Evolutionary conservation across 2,329 filamentous ascomycete genomes (phyloP).

Genomic region (Aspergillus sp.): DNA sequence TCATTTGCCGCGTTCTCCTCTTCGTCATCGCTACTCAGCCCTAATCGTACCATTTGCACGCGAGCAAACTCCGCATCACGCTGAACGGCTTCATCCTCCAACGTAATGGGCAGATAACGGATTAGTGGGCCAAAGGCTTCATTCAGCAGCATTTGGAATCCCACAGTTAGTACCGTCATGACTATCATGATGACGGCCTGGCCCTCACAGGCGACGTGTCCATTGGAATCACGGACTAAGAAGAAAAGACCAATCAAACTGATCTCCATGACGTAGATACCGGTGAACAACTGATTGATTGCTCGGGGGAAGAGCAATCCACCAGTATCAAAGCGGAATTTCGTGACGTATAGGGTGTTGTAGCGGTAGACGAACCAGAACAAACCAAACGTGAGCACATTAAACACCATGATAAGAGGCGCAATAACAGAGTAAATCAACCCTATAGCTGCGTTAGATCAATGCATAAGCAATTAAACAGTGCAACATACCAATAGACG

Average conservation of each 20-base stretch:
- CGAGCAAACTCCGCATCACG: slow-evolving; percentile 86
- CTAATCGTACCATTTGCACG: slow-evolving; percentile 70
- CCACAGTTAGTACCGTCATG: slow-evolving; percentile 64
- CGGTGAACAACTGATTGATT: slow-evolving; percentile 93
- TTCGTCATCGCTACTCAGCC: slow-evolving; percentile 51
- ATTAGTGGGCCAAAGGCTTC: slow-evolving; percentile 80
- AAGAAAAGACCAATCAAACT: slow-evolving; percentile 90
- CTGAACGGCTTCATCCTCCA: slow-evolving; percentile 92
- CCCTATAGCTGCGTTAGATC: slow-evolving; percentile 35
- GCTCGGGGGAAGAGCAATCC: slow-evolving; percentile 88
- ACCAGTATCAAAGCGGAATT: slow-evolving; percentile 86
- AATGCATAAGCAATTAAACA: neutral
- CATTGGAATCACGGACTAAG: slow-evolving; percentile 61
- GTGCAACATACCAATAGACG: slow-evolving; percentile 69
- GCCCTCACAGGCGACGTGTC: slow-evolving; percentile 60
- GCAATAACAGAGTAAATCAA: slow-evolving; percentile 86
- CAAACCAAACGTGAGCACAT: slow-evolving; percentile 84
- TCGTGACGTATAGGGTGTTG: slow-evolving; percentile 91
- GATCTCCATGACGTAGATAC: slow-evolving; percentile 91
- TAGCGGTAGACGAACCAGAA: slow-evolving; percentile 97
- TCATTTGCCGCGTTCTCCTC: slow-evolving; percentile 27
- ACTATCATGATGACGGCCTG: slow-evolving; percentile 87
- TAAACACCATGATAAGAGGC: slow-evolving; percentile 88
- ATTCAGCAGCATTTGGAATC: slow-evolving; percentile 82
- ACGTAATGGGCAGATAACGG: slow-evolving; percentile 85